Base-by-base conservation (phyloP, 1,284 basidiomycete species). In the Puccinia novopanici region DNA sequence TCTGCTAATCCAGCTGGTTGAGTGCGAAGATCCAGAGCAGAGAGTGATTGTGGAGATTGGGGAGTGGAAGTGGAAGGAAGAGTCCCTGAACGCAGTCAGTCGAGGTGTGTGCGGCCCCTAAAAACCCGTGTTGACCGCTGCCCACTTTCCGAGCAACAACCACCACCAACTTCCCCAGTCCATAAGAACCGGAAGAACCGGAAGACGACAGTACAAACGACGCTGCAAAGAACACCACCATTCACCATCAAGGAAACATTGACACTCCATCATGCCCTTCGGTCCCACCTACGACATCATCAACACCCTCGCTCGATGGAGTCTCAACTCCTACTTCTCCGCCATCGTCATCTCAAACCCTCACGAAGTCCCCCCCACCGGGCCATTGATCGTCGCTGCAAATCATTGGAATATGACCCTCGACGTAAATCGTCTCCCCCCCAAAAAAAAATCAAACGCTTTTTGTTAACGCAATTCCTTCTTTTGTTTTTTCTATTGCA, bases 381-480 rank as follows among this genome's bases (percentile, higher is more conserved):
- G 54, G 8, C 77, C 77, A 12, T 27, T 79, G 22, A 79, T 79
- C 52, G 52, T 79, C 34, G 77, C 77, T n/a, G 59, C 45, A 37
- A 79, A 71, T 63, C 77, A 79, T 57, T 79, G 77, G 77, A 79
- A 79, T 27, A 79, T 79, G 77, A 79, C 65, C 15, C 50, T 79
- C 37, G 77, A 79, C 45, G 75, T 70, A 50, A 54, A 19, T 67
- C 2, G 22, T 6, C 9, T 19, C 59, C 2, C 30, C 27, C n/a
- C 55, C 9, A 3, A 65, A 65, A 65, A 65, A 65, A 37, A 37
- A 65, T 27, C 24, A 57, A 57, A 63, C 19, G 5, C 37, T 19
- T 37, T 22, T 34, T 19, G 4, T 40, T 40, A 9, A 22, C 10
- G n/a, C 34, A 10, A 42, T 19, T n/a, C 17, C 0, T 17, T 22